These are phyloP conservation scores for Lepiota venenata DNA, from an alignment of 768 basidiomycete species.

Conservation along the genomic window DNA sequence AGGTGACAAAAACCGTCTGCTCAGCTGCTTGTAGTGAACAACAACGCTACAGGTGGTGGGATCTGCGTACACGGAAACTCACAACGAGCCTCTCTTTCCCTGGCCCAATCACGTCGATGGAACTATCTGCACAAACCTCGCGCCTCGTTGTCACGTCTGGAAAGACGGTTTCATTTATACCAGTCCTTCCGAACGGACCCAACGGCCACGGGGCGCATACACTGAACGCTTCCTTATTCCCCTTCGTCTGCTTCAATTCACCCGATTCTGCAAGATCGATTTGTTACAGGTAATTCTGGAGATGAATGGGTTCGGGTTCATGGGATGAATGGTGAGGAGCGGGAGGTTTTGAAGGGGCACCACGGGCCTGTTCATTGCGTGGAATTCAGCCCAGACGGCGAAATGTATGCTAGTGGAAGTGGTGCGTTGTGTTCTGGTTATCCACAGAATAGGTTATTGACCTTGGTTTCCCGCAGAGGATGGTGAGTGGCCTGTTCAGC, in stretches of 20 bases:
- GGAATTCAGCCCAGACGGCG: constrained; percentile 93
- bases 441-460: constrained; percentile 12
- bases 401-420: constrained; percentile 95
- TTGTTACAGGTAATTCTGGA: constrained; percentile 83
- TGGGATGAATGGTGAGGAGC: constrained; percentile 85
- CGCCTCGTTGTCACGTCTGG: constrained; percentile 90
- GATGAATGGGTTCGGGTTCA: constrained; percentile 99
- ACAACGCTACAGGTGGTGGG: constrained; percentile 80
- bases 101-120: constrained; percentile 90
- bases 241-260: constrained; percentile 96
- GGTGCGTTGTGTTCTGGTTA: constrained; percentile 50
- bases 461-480: constrained; percentile 53
- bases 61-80: constrained; percentile 73
- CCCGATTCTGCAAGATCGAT: constrained; percentile 82
- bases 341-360: constrained; percentile 92
- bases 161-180: constrained; percentile 90
- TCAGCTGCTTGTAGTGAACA: constrained; percentile 15
- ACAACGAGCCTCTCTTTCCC: constrained; percentile 71
- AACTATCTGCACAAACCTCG: constrained; percentile 77
- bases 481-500: constrained; percentile 40
- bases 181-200: constrained; percentile 60
- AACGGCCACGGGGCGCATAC: constrained; percentile 67
- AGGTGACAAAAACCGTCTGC: constrained; percentile 18
- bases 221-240: constrained; percentile 75
- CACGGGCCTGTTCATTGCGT: constrained; percentile 97